phyloP scores from a whole-genome alignment of 1,139 yeast genomes.

The Sugiyamaella paludigena region DNA sequence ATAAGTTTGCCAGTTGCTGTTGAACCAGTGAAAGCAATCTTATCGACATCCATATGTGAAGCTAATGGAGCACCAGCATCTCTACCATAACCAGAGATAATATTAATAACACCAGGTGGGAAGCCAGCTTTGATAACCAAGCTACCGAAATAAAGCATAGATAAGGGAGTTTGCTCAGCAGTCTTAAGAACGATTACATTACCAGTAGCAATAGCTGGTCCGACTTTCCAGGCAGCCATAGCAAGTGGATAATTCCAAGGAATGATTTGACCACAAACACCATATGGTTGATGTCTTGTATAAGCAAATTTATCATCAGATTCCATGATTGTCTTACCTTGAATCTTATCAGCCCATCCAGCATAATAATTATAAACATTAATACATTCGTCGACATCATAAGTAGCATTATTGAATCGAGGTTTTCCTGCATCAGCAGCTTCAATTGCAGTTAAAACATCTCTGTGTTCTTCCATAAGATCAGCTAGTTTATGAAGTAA shows the following conservation, averaged over 20 bases:
- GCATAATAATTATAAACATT: conserved; percentile 66
- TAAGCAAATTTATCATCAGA: conserved; percentile 61
- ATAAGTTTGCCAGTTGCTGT: conserved; percentile 73
- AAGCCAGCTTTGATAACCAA: conserved; percentile 67
- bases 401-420: conserved; percentile 47
- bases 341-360: conserved; percentile 74
- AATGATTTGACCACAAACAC: conserved; percentile 80
- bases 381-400: conserved; percentile 59
- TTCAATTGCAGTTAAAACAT: conserved; percentile 65
- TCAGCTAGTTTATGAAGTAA: conserved; percentile 65
- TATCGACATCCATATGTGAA: conserved; percentile 66
- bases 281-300: conserved; percentile 63
- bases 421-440: conserved; percentile 83
- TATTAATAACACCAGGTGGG: conserved; percentile 77
- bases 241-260: conserved; percentile 91
- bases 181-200: conserved; percentile 72
- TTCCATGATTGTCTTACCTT: conserved; percentile 66
- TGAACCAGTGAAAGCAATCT: conserved; percentile 86
- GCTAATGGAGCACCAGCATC: conserved; percentile 67
- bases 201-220: conserved; percentile 79
- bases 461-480: conserved; percentile 57
- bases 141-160: conserved; percentile 61
- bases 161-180: conserved; percentile 77
- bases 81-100: conserved; percentile 72
- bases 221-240: conserved; percentile 81